Base-by-base conservation (phyloP, 306 rosid species). In the Pterocarpus santalinus region DNA sequence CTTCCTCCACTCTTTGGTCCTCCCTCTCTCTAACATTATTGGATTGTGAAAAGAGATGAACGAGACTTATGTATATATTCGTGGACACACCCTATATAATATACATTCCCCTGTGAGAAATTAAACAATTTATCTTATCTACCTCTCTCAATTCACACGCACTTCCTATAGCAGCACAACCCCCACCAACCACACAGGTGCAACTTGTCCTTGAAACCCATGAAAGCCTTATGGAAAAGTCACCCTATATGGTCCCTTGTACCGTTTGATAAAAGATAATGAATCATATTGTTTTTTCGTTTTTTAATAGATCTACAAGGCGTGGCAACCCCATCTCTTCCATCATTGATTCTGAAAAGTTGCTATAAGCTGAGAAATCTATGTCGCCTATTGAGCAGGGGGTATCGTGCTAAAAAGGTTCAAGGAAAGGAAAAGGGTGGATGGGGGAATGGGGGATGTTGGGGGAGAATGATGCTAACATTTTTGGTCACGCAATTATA, bases 201-300 rank as follows among this genome's bases (percentile, higher is more conserved):
- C 83, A 82, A 70, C n/a, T 81, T 62, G 80, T 73, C 80, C n/a
- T 75, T 44, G 53, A 86, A 85, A 73, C 66, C 69, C 53, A 68
- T 64, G 76, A 76, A 73, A 65, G 14, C 62, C 7, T 61, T 13
- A 61, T 38, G 36, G 69, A 49, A 73, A 43, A 57, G 69, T 43
- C 43, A 78, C 12, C n/a, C 5, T 1, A 65, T 5, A 58, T 72
- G 85, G 87, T 71, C 89, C 85, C 89, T 66, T 69, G 12, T 14
- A 13, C 15, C 79, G 84, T 1, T 1, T n/a, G 36, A 41, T 79
- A 77, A 85, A 84, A 84, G 76, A 30, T 69, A 64, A 16, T 68
- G 61, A 69, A 73, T 77, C 86, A 86, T 85, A 94, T 86, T 84
- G 84, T 80, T 85, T 85, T 90, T 91, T 91, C 91, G 97, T 92